phyloP scores from a whole-genome alignment of 352 stramenopile genomes.

The Elongisporangium prolatum region DNA sequence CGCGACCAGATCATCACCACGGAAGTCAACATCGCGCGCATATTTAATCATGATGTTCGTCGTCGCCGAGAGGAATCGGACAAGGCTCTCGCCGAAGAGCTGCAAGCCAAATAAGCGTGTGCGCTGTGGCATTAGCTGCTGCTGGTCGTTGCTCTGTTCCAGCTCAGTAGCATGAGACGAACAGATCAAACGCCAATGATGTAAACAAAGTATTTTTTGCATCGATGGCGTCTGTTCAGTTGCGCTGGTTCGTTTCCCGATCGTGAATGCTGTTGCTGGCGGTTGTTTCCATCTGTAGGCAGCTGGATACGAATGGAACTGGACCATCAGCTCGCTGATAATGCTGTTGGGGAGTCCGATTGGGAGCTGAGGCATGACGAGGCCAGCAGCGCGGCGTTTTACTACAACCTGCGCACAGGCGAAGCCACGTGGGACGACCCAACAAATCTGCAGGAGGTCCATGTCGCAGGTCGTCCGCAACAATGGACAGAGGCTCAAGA shows the following conservation, averaged over 20 bases:
- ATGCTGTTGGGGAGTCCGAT: slow-evolving; percentile 1
- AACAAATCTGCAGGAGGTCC: background rate
- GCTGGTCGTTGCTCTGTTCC: no score
- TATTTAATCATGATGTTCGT: slow-evolving; percentile 97
- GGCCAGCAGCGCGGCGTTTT: slow-evolving; percentile 34
- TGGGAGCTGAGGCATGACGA: slow-evolving; percentile 52
- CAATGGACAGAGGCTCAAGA: slow-evolving; percentile 43
- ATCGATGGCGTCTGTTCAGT: background rate
- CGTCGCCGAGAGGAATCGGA: slow-evolving; percentile 78
- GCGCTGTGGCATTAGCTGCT: background rate
- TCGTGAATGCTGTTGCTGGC: background rate
- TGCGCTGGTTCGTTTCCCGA: background rate
- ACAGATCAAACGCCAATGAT: background rate
- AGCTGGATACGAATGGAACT: slow-evolving; percentile 11
- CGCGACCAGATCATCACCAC: slow-evolving; percentile 97
- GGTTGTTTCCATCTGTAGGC: background rate
- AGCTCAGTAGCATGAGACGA: no score
- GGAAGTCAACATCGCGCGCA: slow-evolving; percentile 95
- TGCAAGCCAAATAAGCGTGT: slow-evolving; percentile 52
- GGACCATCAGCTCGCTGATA: slow-evolving; percentile 3
- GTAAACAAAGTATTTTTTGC: background rate
- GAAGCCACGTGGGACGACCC: slow-evolving; percentile 45
- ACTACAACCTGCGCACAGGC: slow-evolving; percentile 43
- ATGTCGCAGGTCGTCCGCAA: background rate
- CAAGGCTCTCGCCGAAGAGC: slow-evolving; percentile 48